These are phyloP conservation scores for Salix suchowensis DNA, from an alignment of 345 rosid genomes.

Conservation along the genomic window DNA sequence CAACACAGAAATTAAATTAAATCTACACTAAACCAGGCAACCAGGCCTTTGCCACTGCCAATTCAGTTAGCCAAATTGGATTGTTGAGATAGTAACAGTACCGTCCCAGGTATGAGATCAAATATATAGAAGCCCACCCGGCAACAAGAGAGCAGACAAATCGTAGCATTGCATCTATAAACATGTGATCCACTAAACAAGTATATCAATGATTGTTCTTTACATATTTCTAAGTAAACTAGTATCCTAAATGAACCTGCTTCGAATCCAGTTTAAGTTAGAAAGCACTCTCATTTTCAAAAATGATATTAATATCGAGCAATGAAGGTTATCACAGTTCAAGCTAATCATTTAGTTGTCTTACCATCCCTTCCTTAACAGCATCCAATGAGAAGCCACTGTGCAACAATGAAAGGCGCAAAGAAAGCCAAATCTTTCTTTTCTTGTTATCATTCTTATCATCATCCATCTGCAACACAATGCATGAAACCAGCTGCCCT, in stretches of 20 bases:
- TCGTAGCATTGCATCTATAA: not conserved
- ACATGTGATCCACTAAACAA: not conserved
- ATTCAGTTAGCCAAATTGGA: not conserved
- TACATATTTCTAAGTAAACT: not conserved
- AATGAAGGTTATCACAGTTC: not conserved
- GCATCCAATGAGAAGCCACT: constrained; percentile 67
- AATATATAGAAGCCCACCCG: not conserved
- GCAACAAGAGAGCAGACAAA: not conserved
- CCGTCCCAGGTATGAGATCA: not conserved
- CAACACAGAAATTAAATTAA: not conserved
- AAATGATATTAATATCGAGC: not conserved
- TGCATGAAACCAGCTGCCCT: constrained; percentile 90
- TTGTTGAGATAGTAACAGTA: not conserved
- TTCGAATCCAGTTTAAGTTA: not conserved
- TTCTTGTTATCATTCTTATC: constrained; percentile 73
- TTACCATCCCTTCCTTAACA: constrained; percentile 90
- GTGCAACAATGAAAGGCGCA: constrained; percentile 75
- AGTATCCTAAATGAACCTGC: not conserved
- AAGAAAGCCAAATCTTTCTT: constrained; percentile 82
- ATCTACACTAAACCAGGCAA: not conserved
- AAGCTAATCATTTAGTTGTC: constrained; percentile 10
- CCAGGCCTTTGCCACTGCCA: not conserved
- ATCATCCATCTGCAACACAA: constrained; percentile 73
- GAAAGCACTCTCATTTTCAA: not conserved
- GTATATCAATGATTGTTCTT: not conserved